A percentile compares a stretch with the other conserved stretches of the same genome.
Evolutionary conservation across 1,284 basidiomycete species (phyloP).

Genomic region (Leucoagaricus sp.): DNA sequence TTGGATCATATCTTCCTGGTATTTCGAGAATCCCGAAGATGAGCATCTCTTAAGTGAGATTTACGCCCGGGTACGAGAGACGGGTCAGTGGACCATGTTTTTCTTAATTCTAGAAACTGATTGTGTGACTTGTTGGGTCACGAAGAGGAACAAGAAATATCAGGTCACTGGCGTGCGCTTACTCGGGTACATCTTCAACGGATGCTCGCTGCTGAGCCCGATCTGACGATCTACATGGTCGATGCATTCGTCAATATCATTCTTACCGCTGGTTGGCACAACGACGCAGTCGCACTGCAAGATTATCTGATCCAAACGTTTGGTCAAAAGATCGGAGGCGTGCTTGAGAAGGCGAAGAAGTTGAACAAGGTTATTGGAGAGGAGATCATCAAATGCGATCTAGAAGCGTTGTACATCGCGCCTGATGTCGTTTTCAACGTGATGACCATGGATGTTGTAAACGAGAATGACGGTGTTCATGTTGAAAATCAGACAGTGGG

Average conservation of each 20-base stretch:
- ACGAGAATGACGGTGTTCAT: neutral
- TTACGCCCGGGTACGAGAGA: slow-evolving; percentile 45
- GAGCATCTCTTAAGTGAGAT: slow-evolving; percentile 44
- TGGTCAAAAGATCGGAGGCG: neutral
- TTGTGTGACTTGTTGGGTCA: neutral
- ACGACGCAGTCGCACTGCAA: slow-evolving; percentile 2
- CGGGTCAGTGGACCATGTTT: slow-evolving; percentile 35
- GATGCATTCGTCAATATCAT: slow-evolving; percentile 46
- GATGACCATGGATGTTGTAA: slow-evolving; percentile 44
- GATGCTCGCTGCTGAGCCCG: slow-evolving; percentile 29
- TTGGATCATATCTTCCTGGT: slow-evolving; percentile 52
- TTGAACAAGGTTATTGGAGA: slow-evolving; percentile 54
- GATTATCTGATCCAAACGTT: slow-evolving; percentile 12
- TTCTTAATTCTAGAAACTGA: neutral
- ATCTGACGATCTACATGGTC: slow-evolving; percentile 35
- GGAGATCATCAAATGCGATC: slow-evolving; percentile 50
- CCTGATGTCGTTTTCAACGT: slow-evolving; percentile 41
- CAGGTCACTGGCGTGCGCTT: slow-evolving; percentile 55
- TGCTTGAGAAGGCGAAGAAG: slow-evolving; percentile 42
- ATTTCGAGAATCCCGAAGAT: slow-evolving; percentile 44
- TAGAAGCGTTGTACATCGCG: slow-evolving; percentile 42
- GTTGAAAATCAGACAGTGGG: too few species aligned
- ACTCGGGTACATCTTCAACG: slow-evolving; percentile 45
- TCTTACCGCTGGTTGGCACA: slow-evolving; percentile 40
- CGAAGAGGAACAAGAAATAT: slow-evolving; percentile 47